Evolutionary conservation across 495 filamentous ascomycete species (phyloP), one percentile per base, ranked within the genome.

Genomic region (Podospora fimiseda): DNA sequence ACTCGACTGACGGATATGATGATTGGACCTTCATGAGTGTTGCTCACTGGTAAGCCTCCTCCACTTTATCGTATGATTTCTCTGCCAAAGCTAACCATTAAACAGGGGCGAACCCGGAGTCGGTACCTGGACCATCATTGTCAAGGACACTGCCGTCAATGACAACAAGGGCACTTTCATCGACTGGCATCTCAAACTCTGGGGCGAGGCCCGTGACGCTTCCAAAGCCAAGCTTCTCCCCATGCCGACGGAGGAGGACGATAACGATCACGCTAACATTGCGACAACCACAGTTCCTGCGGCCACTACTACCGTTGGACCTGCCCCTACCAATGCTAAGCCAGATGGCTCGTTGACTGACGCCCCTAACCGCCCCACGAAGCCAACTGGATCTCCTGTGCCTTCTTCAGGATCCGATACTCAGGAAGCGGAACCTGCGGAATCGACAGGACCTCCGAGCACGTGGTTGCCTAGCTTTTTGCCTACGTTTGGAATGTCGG

Each of bases 1-100:
- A 74, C 0, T 77, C 73, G 38, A 60, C 67, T 1, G 67, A 66
- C 37, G 93, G 93, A n/a, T 98, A 97, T 62, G 74, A 82, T 36
- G 89, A 98, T 71, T 98, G 93, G 93, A 96, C 93, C 1, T 98
- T 98, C 58, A 97, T 97, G 93, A 89, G 82, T 52, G 94, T 98
- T 44, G 90, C 83, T 60, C 94, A 98, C 66, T 98, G 90, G 89
- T 93, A 79, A 69, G 84, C 46, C 4, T 18, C 27, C 43, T 5
- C 2, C 15, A 23, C 20, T 37, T 20, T 37, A 13, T 16, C 27
- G 24, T 45, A 39, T 56, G 64, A 50, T 64, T 24, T 36, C 20
- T 39, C 2, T 22, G 51, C 58, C 67, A 60, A 63, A 39, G 42
- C 51, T 39, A n/a, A 39, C 43, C 51, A 38, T 22, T 14, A 44